These are phyloP conservation scores for Leptomonas seymouri DNA, from an alignment of 208 protist species.

Conservation along the genomic window DNA sequence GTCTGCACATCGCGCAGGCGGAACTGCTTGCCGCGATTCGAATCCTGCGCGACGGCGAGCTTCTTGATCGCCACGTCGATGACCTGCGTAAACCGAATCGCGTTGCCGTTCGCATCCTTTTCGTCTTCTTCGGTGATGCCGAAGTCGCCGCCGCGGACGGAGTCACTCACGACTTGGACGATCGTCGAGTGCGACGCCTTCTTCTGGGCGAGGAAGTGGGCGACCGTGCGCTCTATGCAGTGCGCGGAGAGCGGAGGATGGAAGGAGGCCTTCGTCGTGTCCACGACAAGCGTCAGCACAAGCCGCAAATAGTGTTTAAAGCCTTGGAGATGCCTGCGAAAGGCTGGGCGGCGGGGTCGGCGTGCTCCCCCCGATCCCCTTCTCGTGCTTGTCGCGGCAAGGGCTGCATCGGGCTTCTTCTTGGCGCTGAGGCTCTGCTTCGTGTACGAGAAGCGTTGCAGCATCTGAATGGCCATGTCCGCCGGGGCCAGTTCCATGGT, in stretches of 20 bases:
- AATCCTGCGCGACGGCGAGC: conserved; percentile 42
- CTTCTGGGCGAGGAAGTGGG: conserved; percentile 25
- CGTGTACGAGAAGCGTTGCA: conserved; percentile 71
- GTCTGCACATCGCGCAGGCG: conserved; percentile 44
- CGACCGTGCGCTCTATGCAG: conserved; percentile 33
- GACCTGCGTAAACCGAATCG: conserved; percentile 25
- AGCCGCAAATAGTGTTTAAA: conserved; percentile 56
- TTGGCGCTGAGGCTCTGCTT: background rate
- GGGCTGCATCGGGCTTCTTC: background rate
- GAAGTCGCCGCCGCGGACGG: conserved; percentile 27
- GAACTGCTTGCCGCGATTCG: conserved; percentile 38
- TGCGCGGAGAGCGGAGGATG: conserved; percentile 19
- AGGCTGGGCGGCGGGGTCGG: background rate
- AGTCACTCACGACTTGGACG: conserved; percentile 19
- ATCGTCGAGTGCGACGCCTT: conserved; percentile 30
- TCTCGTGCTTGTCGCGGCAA: background rate
- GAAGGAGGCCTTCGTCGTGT: conserved; percentile 38
- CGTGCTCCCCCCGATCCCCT: background rate
- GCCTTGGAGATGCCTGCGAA: conserved; percentile 21
- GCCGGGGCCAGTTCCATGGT: conserved; percentile 52
- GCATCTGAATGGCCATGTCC: conserved; percentile 55
- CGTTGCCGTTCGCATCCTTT: conserved; percentile 27
- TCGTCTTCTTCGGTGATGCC: conserved; percentile 34
- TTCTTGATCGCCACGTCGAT: conserved; percentile 40
- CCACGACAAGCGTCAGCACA: conserved; percentile 61